Conservation (phyloP, 2,329 filamentous ascomycete genomes). For the Hypomyces rosellus region DNA sequence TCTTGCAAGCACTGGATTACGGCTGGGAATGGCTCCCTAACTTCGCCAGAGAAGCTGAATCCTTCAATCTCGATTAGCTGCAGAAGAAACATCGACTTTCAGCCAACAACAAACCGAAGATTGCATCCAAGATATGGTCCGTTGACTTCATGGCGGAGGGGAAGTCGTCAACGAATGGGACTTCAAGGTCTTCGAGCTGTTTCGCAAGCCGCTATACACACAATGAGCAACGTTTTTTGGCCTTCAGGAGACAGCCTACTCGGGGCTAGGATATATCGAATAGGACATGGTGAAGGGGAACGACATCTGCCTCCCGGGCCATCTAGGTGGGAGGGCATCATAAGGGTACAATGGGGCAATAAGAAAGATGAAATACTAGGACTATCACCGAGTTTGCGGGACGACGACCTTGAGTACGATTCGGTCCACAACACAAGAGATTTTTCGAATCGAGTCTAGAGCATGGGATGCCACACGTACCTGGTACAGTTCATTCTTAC, state of each 20-base stretch:
- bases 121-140: slow-evolving; percentile 83
- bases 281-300: neutral
- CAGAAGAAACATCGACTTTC: neutral
- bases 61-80: slow-evolving; percentile 38
- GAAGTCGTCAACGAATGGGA: slow-evolving; percentile 84
- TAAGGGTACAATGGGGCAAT: too few species aligned
- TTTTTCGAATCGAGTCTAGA: neutral
- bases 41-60: slow-evolving; percentile 87
- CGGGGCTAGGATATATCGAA: neutral
- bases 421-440: too few species aligned
- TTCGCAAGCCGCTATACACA: slow-evolving; percentile 64
- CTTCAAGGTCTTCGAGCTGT: slow-evolving; percentile 74
- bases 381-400: too few species aligned
- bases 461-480: slow-evolving; percentile 36
- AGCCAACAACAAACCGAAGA: slow-evolving; percentile 62
- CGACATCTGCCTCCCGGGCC: neutral
- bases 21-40: slow-evolving; percentile 83
- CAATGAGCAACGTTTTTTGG: slow-evolving; percentile 21
- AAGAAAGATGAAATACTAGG: too few species aligned
- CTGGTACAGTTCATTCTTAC: slow-evolving; percentile 84
- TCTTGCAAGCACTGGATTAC: slow-evolving; percentile 74
- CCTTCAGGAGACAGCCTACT: neutral
- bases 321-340: too few species aligned
- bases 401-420: too few species aligned
- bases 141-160: slow-evolving; percentile 55